Base-by-base conservation (phyloP, 495 filamentous ascomycete species). In the Cercophora sp. region DNA sequence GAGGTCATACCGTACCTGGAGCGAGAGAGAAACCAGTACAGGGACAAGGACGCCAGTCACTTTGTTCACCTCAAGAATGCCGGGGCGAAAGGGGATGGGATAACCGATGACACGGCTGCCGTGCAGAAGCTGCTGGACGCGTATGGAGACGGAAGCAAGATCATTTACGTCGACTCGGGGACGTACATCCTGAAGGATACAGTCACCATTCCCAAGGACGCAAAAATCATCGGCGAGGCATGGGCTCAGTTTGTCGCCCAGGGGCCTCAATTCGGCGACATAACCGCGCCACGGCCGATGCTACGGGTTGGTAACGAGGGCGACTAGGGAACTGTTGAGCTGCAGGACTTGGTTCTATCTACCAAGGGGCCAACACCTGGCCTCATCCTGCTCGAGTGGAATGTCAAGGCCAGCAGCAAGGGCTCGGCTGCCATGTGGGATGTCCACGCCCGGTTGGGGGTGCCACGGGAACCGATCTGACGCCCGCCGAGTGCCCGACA, bases 61-160 rank as follows among this genome's bases (percentile, higher is more conserved):
- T 19, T 41, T 16, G 37, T 22, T 4, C n/a, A 72, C 63, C 42
- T 76, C n/a, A 41, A 18, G 37, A 20, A 5, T 41, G 4, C 4
- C 19, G 37, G 37, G 15, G 37, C 37, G 9, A 16, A 18, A 20
- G 37, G 37, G 4, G 37, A 41, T 41, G 37, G 37, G 4, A 20
- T 18, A n/a, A 6, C 37, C 2, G 37, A 41, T 19, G 37, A 41
- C 37, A 19, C 37, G 9, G 32, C 32, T 10, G 37, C 15, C n/a
- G 5, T 22, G 15, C 4, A 18, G 2, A 5, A 41, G 6, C 13
- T 32, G 29, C 8, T 13, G 6, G 6, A 6, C 13, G 29, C 29
- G 6, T 13, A 6, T 6, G 29, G 8, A 32, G 29, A 6, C 29
- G 13, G 29, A 13, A 32, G 6, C 6, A 6, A 32, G 29, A 32